Evolutionary conservation across 2,329 filamentous ascomycete species (phyloP).

Genomic region (Pseudopyricularia cyperi): DNA sequence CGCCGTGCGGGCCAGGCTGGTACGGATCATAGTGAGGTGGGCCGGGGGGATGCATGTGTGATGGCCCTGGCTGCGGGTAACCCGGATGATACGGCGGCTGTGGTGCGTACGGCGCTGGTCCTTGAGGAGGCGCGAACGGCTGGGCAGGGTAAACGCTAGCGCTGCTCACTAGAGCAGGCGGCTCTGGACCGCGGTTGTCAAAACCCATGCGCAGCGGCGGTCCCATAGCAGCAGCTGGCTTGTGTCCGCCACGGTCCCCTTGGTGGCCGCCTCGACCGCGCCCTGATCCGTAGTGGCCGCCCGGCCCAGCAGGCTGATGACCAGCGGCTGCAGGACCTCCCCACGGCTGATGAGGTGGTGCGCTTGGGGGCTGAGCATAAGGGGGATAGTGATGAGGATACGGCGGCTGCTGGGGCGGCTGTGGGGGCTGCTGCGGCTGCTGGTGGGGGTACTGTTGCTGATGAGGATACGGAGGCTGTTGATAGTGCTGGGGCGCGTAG

Average conservation of each 20-base stretch:
- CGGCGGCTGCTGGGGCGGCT: conserved; percentile 12
- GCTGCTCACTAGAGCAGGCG: conserved; percentile 31
- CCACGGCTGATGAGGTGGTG: conserved; percentile 29
- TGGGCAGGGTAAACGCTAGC: conserved; percentile 21
- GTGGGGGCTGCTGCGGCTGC: conserved; percentile 8
- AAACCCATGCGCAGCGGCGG: conserved; percentile 42
- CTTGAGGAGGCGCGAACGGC: conserved; percentile 16
- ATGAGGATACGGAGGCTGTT: conserved; percentile 23
- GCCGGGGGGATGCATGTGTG: conserved; percentile 11
- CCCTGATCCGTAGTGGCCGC: conserved; percentile 21
- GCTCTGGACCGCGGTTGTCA: conserved; percentile 24
- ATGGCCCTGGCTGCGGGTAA: conserved; percentile 23
- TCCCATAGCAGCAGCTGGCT: conserved; percentile 30
- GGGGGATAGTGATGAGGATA: conserved; percentile 15
- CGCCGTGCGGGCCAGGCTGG: conserved; percentile 13
- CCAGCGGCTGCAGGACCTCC: conserved; percentile 11
- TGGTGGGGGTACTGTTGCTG: conserved; percentile 13
- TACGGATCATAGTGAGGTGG: conserved; percentile 16
- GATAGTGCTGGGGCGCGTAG: conserved; percentile 42
- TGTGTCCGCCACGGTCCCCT: conserved; percentile 21
- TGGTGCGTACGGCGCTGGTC: conserved; percentile 14
- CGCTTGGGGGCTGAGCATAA: conserved; percentile 14
- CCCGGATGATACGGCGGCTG: conserved; percentile 17
- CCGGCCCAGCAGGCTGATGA: conserved; percentile 10
- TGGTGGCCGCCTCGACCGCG: conserved; percentile 26